phyloP scores from a whole-genome alignment of 1,139 yeast genomes.

The Candida buenavistaensis region DNA sequence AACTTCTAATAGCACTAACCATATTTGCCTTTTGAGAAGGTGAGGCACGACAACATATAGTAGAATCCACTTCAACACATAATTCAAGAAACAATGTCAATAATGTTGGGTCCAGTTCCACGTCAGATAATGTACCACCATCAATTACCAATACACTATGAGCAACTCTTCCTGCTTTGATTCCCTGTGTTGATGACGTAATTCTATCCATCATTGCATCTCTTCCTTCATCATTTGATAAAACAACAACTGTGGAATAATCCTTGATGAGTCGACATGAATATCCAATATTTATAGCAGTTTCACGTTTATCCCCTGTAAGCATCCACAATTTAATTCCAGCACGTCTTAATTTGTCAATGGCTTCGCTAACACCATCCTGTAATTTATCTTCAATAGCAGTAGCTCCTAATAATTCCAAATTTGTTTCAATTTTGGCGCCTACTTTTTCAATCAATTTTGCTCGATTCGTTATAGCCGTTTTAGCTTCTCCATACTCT shows the following conservation, averaged over 20 bases:
- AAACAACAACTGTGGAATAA: conserved; percentile 81
- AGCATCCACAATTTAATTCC: conserved; percentile 97
- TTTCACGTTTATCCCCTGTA: conserved; percentile 96
- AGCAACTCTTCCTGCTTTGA: conserved; percentile 73
- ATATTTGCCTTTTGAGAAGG: conserved; percentile 94
- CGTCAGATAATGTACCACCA: conserved; percentile 74
- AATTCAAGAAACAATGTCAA: conserved; percentile 78
- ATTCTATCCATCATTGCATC: conserved; percentile 55
- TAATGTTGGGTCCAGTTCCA: conserved; percentile 71
- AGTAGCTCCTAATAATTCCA: conserved; percentile 84
- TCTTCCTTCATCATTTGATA: conserved; percentile 58
- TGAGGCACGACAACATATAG: conserved; percentile 92
- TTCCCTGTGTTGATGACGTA: conserved; percentile 58
- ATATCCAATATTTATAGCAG: conserved; percentile 95
- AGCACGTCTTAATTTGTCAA: conserved; percentile 87
- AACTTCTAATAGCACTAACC: conserved; percentile 73
- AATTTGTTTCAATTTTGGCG: conserved; percentile 61
- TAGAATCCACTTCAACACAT: conserved; percentile 86
- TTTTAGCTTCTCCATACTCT: conserved; percentile 73
- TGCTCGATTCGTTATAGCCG: conserved; percentile 68
- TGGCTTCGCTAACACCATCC: conserved; percentile 92
- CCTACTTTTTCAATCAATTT: conserved; percentile 72
- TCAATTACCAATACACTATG: conserved; percentile 94
- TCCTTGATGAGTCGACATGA: conserved; percentile 92
- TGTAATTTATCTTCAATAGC: conserved; percentile 97